Base-by-base conservation (phyloP, 2,329 filamentous ascomycete genomes). In the Chrysoporthe austroafricana region DNA sequence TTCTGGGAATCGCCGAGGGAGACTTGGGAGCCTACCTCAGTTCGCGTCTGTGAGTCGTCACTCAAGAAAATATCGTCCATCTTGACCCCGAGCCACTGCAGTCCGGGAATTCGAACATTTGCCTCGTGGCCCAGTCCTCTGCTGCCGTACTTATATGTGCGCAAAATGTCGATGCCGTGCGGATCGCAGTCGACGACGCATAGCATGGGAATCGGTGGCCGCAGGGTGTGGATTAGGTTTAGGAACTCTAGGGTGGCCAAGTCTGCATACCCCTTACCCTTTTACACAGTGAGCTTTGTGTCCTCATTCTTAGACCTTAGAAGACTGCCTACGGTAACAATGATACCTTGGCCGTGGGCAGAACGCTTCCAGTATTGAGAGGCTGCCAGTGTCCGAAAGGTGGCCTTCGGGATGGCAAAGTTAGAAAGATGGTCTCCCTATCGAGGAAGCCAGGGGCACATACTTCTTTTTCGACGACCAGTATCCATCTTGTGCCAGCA, bases 231-330 rank as follows among this genome's bases (percentile, higher is more conserved):
- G 1, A 93, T 65, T 14, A 81, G 75, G 54, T 83, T 82, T 1
- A 95, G 79, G 64, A 95, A 89, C 18, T 83, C 83, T 8, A 91
- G 83, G 0, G 91, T 93, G 1, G 85, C 84, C 60, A 95, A 80
- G 72, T 96, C 93, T 0, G 93, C 92, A 73, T 93, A 96, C 1
- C 93, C 93, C 81, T 94, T 96, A 0, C 88, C 92, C 90, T 93
- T 64, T 4, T 44, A 32, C 6, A 18, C 26, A 3, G 57, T 58
- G 13, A 70, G 32, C 48, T 7, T 9, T 32, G 16, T 48, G 14
- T 4, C 18, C 1, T 48, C 2, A 5, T 8, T 1, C 21, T n/a
- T 18, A 36, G 54, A 69, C 11, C 26, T 50, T 7, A 46, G 9
- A 48, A 2, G 34, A 39, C 13, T 36, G 36, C 79, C 46, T 79